Evolutionary conservation across 176 grass and related monocot genomes (phyloP), one percentile per base, ranked within the genome.

Genomic region (Oryza longistaminata): DNA sequence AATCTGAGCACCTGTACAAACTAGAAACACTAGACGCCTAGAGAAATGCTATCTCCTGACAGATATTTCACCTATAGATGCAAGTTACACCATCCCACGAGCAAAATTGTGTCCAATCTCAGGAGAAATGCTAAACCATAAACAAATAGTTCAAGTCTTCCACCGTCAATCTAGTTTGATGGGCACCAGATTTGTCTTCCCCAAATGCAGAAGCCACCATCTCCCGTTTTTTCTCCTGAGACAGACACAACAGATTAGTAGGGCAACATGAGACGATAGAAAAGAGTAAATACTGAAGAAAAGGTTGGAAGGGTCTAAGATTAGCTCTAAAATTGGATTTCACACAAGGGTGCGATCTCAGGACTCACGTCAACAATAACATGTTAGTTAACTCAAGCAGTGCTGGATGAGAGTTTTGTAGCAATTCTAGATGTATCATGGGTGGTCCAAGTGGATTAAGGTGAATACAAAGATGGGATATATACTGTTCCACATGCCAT

Each of bases 161-260:
- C 29, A 92, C 90, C 1, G 93, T 99, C 71, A 99, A 68, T 33
- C 96, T 85, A 77, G 97, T 91, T 66, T 93, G 89, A 61, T 92
- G 88, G 25, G 88, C 87, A 83, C 90, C 92, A 71, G 90, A 94
- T 90, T 87, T 91, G 82, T 96, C 97, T 73, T 96, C 93, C 9
- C 97, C 97, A 88, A 99, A 99, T 37, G 97, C 97, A 74, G 91
- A 94, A 50, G 97, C 88, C 74, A 99, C 97, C 97, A 99, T 99
- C 79, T 96, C 97, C 37, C 97, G 88, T 44, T 99, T 99, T 73
- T 96, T 99, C 76, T 96, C 88, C 97, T 99, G 93, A 64, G 55
- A 83, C 39, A 77, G 24, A 64, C 71, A 48, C 7, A 42, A 71
- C 44, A 78, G 9, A 22, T 61, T 90, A 83, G 68, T 31, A 68